Base-by-base conservation (phyloP, 441 rosid genomes). In the Adansonia grandidieri region DNA sequence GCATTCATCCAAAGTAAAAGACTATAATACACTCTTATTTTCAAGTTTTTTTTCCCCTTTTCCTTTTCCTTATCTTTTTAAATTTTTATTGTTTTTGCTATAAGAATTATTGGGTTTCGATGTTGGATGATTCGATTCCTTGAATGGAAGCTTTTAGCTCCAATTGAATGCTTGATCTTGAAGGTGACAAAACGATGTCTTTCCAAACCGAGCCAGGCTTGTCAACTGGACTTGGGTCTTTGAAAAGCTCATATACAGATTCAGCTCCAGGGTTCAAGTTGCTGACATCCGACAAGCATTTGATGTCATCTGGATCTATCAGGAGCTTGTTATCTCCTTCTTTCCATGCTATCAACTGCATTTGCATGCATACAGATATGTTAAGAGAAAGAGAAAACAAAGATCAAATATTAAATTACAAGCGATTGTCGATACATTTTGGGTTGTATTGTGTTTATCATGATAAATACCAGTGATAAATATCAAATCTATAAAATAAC, bases 341-440 rank as follows among this genome's bases (percentile, higher is more conserved):
- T 85, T 93, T 93, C 97, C 98, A 72, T 14, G 91, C 97, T 75
- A 91, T 90, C 53, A 95, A 81, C 98, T 95, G 86, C 79, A 65
- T 70, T 78, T 65, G 54, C 15, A 22, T 19, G 14, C 5, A 47
- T 11, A 47, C 4, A 47, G 11, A 5, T 11, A 11, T 22, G 13
- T 11, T 5, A 11, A 63, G 8, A 13, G n/a, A 24, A 17, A 56
- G 4, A 2, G 0, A 57, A 19, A 9, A 61, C 8, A 22, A 13
- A 61, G 11, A 47, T 48, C n/a, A n/a, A n/a, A 28, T 28, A 2
- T 28, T 28, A 28, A 28, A 2, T 2, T 28, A 2, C 32, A 28
- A 28, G 2, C 2, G 32, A 28, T 28, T 28, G 32, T 2, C 1
- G 2, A 28, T 28, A 2, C 32, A 28, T 2, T 28, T 28, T 2